These are phyloP conservation scores for Lipomyces spencermartinsiae DNA, from an alignment of 805 yeast genomes.

Conservation along the genomic window DNA sequence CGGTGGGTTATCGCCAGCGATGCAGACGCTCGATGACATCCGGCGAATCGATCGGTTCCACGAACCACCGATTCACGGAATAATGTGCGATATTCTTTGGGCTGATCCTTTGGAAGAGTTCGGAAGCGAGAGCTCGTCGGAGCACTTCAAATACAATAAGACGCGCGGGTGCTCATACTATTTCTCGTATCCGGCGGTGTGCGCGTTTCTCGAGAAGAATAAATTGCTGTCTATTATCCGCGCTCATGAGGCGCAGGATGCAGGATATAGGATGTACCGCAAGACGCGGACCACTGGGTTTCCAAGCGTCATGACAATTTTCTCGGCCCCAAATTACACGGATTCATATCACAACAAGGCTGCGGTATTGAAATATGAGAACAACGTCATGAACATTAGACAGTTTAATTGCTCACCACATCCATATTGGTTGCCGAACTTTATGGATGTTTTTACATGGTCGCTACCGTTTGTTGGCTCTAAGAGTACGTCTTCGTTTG, in stretches of 20 bases:
- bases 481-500: slow-evolving; percentile 49
- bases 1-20: slow-evolving; percentile 92
- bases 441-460: slow-evolving; percentile 98
- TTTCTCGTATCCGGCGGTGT: slow-evolving; percentile 80
- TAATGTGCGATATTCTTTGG: slow-evolving; percentile 96
- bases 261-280: slow-evolving; percentile 94
- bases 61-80: slow-evolving; percentile 91
- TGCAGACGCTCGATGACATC: slow-evolving; percentile 72
- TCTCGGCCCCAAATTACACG: slow-evolving; percentile 93
- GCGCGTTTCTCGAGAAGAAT: slow-evolving; percentile 77
- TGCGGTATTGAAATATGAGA: slow-evolving; percentile 89
- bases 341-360: slow-evolving; percentile 94
- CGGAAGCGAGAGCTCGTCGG: slow-evolving; percentile 60
- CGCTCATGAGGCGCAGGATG: slow-evolving; percentile 98
- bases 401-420: slow-evolving; percentile 93
- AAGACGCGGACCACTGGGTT: slow-evolving; percentile 83
- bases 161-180: slow-evolving; percentile 94
- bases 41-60: slow-evolving; percentile 75
- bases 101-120: slow-evolving; percentile 93
- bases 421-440: slow-evolving; percentile 96
- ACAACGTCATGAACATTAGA: slow-evolving; percentile 91
- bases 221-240: slow-evolving; percentile 84
- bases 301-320: slow-evolving; percentile 87
- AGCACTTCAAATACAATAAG: slow-evolving; percentile 64
- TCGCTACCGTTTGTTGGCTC: slow-evolving; percentile 97